These are phyloP conservation scores for Sungouiella thailandica DNA, from an alignment of 805 yeast species.

Conservation along the genomic window DNA sequence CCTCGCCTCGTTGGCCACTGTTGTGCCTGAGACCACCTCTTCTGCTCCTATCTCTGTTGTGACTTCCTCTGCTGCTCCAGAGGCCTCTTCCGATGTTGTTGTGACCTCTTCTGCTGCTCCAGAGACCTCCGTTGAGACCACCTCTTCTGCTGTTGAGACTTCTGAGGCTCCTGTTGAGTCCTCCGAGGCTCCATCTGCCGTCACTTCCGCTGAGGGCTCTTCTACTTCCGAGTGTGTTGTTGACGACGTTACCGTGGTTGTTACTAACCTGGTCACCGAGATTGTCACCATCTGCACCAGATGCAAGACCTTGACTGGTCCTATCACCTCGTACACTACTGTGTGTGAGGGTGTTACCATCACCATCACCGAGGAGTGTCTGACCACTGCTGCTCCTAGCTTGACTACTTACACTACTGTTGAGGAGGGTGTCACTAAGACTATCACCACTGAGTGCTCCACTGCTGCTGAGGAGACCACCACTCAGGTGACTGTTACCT, in stretches of 20 bases:
- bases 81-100: constrained; percentile 3
- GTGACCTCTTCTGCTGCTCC: background rate
- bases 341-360: constrained; percentile 5
- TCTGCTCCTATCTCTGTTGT: background rate
- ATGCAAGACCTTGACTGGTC: constrained; percentile 9
- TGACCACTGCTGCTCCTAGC: constrained; percentile 1
- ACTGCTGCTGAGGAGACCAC: background rate
- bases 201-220: background rate
- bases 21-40: background rate
- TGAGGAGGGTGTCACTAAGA: constrained; percentile 3
- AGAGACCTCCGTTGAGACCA: constrained; percentile 1
- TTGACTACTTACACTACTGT: constrained; percentile 9
- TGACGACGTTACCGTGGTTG: constrained; percentile 6
- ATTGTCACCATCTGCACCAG: constrained; percentile 10
- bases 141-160: background rate
- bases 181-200: constrained; percentile 1
- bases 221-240: constrained; percentile 1
- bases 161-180: background rate
- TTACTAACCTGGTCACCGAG: constrained; percentile 6
- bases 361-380: constrained; percentile 9
- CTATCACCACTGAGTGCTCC: constrained; percentile 4
- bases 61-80: constrained; percentile 1
- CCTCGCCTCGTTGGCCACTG: background rate
- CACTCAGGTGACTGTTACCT: constrained; percentile 1
- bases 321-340: constrained; percentile 9